A percentile compares a stretch with the other conserved stretches of the same genome.
Conservation (phyloP, 179 eudicot species). For the Camellia oleifera region DNA sequence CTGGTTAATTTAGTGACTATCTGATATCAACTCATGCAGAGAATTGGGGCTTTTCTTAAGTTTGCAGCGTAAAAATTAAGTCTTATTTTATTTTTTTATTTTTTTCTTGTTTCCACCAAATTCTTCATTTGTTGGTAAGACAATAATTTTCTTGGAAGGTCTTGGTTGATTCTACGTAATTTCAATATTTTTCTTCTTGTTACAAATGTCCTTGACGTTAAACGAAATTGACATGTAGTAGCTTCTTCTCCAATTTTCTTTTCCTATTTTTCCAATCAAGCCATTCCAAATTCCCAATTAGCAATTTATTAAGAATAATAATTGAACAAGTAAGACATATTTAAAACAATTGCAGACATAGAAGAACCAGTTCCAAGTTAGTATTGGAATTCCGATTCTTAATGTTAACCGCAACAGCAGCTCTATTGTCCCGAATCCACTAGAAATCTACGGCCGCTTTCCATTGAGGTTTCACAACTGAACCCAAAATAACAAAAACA, state of each 20-base stretch:
- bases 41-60: not conserved
- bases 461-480: constrained; percentile 70
- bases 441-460: constrained; percentile 93
- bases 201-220: not conserved
- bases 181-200: not conserved
- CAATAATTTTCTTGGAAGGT: not conserved
- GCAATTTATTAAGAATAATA: not conserved
- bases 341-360: constrained; percentile 48
- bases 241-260: not conserved
- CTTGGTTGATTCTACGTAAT: not conserved
- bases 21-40: not conserved
- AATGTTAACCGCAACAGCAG: constrained; percentile 62
- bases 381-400: constrained; percentile 68
- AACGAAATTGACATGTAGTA: not conserved
- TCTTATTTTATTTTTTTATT: not conserved
- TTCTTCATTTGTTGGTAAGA: not conserved
- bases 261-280: not conserved
- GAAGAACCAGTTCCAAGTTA: constrained; percentile 78
- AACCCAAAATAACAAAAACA: not conserved
- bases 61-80: not conserved
- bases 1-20: not conserved
- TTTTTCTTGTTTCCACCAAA: not conserved
- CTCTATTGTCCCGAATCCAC: constrained; percentile 79
- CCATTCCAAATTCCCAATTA: not conserved
- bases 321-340: not conserved